phyloP scores from a whole-genome alignment of 257 asterid species.

The Plectranthus barbatus region DNA sequence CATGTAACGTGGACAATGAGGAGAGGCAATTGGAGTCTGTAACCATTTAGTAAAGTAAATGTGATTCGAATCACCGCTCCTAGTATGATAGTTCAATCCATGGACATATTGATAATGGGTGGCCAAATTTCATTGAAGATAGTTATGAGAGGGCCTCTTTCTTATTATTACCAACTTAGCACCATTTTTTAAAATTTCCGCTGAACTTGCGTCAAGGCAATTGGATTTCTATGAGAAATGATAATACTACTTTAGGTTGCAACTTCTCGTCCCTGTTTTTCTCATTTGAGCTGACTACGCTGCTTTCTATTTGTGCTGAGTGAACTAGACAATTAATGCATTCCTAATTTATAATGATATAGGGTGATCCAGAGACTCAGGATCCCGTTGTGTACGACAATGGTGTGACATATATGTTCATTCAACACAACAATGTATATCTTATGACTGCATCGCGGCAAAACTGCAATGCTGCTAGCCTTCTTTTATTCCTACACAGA shows the following conservation, averaged over 20 bases:
- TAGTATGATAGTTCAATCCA: too few relatives aligned
- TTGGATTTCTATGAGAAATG: neutral
- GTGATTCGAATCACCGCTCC: neutral
- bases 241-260: neutral
- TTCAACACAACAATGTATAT: conserved; percentile 95
- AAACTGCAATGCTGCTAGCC: conserved; percentile 99
- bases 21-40: neutral
- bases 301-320: neutral
- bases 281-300: neutral
- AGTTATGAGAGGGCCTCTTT: neutral
- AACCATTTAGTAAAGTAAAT: neutral
- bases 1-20: neutral
- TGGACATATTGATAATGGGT: neutral
- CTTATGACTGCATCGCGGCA: conserved; percentile 97
- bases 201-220: neutral
- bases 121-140: neutral
- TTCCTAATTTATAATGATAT: conserved; percentile 17
- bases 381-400: conserved; percentile 86
- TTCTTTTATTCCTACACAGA: conserved; percentile 90
- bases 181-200: neutral
- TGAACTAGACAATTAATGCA: conserved; percentile 12
- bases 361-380: conserved; percentile 87
- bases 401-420: conserved; percentile 93
- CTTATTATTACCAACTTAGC: neutral
- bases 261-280: neutral